Evolutionary conservation across 2,329 filamentous ascomycete species (phyloP).

Genomic region (Trichophyton schoenleinii): DNA sequence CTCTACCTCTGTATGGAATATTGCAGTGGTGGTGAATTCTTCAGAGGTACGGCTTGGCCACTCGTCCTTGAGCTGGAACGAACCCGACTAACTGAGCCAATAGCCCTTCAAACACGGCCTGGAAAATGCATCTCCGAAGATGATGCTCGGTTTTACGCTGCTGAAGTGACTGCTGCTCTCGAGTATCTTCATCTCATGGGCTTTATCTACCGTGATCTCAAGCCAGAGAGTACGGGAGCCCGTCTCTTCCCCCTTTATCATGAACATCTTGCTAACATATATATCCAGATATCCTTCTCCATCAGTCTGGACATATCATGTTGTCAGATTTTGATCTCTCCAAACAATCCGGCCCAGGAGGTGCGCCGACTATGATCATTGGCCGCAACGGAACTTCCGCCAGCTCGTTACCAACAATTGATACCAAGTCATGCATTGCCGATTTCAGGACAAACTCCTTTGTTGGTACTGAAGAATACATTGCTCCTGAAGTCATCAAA

Average conservation of each 20-base stretch:
- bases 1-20: conserved; percentile 99
- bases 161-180: conserved; percentile 88
- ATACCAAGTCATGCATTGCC: conserved; percentile 95
- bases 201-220: conserved; percentile 95
- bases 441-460: conserved; percentile 98
- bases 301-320: conserved; percentile 99
- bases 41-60: conserved; percentile 44
- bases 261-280: conserved; percentile 4
- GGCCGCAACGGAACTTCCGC: conserved; percentile 78
- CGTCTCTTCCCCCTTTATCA: background rate
- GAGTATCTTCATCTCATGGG: conserved; percentile 98
- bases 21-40: conserved; percentile 97
- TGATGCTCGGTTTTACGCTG: conserved; percentile 91
- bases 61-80: conserved; percentile 1
- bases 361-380: conserved; percentile 95
- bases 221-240: conserved; percentile 73
- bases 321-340: conserved; percentile 96
- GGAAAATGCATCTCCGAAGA: conserved; percentile 97
- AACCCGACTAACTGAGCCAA: conserved; percentile 6
- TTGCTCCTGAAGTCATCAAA: conserved; percentile 97
- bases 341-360: conserved; percentile 91
- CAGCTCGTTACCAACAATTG: conserved; percentile 84
- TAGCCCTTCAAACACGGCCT: conserved; percentile 81
- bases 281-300: conserved; percentile 75
- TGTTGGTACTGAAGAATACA: conserved; percentile 97